phyloP scores from a whole-genome alignment of 345 rosid genomes.

The Sisymbrium irio region DNA sequence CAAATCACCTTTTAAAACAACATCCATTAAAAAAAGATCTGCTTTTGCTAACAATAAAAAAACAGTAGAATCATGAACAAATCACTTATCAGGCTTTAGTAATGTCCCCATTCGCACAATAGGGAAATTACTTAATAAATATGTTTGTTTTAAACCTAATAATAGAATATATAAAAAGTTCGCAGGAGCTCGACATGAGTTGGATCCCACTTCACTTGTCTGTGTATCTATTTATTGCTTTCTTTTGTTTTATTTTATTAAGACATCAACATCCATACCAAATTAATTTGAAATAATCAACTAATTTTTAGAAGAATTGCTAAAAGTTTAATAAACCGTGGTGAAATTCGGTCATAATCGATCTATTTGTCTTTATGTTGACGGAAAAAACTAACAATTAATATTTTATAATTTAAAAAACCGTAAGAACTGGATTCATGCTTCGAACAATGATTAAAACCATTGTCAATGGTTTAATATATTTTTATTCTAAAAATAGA shows the following conservation, averaged over 20 bases:
- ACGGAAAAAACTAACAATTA: not conserved
- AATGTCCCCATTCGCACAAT: constrained; percentile 30
- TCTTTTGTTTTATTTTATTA: constrained; percentile 22
- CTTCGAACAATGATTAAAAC: not conserved
- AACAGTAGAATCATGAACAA: constrained; percentile 25
- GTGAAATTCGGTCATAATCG: constrained; percentile 17
- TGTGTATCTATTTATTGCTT: constrained; percentile 11
- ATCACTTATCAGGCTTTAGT: constrained; percentile 32
- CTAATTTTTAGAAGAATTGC: not conserved
- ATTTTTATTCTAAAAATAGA: no score
- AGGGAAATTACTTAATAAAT: not conserved
- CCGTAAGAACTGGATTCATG: not conserved
- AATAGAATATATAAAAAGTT: not conserved
- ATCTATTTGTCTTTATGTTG: constrained; percentile 2
- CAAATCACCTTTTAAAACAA: constrained; percentile 26
- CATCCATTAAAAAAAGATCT: constrained; percentile 9
- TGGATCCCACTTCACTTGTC: constrained; percentile 31
- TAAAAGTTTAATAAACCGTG: constrained; percentile 14
- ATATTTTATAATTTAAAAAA: not conserved
- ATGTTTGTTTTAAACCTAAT: not conserved
- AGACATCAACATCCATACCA: constrained; percentile 41
- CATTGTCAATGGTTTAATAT: no score
- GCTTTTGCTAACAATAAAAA: constrained; percentile 16
- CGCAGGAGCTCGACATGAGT: constrained; percentile 24
- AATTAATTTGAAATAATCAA: constrained; percentile 8